These are phyloP conservation scores for Ganoderma multipileum DNA, from an alignment of 1,284 basidiomycete genomes.

Conservation along the genomic window DNA sequence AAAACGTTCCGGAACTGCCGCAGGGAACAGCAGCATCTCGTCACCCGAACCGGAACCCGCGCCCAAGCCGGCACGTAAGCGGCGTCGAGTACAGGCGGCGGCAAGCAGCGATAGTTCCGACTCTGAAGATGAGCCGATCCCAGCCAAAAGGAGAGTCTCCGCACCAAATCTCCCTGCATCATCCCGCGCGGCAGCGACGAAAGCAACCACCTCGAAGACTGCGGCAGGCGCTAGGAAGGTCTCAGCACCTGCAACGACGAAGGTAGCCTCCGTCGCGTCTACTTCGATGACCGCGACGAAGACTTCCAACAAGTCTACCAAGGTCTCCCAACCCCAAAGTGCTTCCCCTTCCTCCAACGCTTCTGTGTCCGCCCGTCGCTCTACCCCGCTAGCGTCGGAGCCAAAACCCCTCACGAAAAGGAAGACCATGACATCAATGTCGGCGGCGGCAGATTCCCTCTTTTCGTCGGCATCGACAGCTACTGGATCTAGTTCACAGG, in stretches of 20 bases:
- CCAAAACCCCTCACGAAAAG: conserved; percentile 6
- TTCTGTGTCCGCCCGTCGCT: not conserved
- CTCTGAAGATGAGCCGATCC: conserved; percentile 14
- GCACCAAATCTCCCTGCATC: conserved; percentile 4
- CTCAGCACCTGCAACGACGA: conserved; percentile 3
- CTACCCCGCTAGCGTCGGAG: not conserved
- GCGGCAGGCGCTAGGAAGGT: conserved; percentile 10
- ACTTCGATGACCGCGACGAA: conserved; percentile 6
- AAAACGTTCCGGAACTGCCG: not conserved
- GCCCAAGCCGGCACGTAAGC: conserved; percentile 16
- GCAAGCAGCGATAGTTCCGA: conserved; percentile 23
- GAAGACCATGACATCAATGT: conserved; percentile 18
- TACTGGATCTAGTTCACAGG: not conserved
- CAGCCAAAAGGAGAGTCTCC: conserved; percentile 18
- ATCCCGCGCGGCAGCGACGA: conserved; percentile 1
- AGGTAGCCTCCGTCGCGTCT: not conserved
- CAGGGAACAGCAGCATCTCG: not conserved
- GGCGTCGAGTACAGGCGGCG: conserved; percentile 12
- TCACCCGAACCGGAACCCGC: not conserved
- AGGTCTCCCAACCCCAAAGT: not conserved
- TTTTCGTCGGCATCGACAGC: not conserved
- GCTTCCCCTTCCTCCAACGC: not conserved
- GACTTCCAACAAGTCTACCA: not conserved
- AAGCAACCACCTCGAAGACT: conserved; percentile 4
- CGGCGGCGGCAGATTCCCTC: conserved; percentile 18